A percentile compares a stretch with the other conserved stretches of the same genome.
These are phyloP conservation scores for Penicillium steckii DNA, from an alignment of 495 filamentous ascomycete species.

Conservation along the genomic window DNA sequence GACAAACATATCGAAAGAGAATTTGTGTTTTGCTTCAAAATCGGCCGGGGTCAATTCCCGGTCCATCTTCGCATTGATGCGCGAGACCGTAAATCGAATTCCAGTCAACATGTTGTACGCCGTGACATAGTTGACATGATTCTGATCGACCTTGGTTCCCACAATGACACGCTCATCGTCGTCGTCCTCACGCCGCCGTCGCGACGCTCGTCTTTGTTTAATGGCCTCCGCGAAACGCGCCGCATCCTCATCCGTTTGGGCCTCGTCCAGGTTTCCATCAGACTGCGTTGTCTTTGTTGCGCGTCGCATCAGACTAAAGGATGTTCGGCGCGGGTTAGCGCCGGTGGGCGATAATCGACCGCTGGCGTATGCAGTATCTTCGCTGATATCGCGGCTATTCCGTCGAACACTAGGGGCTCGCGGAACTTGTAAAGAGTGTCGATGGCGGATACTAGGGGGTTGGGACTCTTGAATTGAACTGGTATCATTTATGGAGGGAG, in stretches of 20 bases:
- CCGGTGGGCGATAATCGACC: slow-evolving; percentile 84
- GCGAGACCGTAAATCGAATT: slow-evolving; percentile 93
- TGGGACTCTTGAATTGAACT: slow-evolving; percentile 43
- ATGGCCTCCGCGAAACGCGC: slow-evolving; percentile 90
- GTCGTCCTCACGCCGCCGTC: slow-evolving; percentile 79
- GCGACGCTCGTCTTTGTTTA: slow-evolving; percentile 81
- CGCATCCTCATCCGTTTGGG: slow-evolving; percentile 85
- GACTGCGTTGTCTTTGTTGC: slow-evolving; percentile 83
- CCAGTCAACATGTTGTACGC: slow-evolving; percentile 99
- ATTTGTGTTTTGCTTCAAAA: slow-evolving; percentile 91
- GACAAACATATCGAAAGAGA: slow-evolving; percentile 93
- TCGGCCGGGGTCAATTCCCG: slow-evolving; percentile 83
- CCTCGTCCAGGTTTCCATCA: slow-evolving; percentile 77
- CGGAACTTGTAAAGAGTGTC: slow-evolving; percentile 88
- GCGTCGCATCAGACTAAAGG: slow-evolving; percentile 74
- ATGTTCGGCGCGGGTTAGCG: slow-evolving; percentile 67
- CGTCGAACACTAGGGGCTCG: slow-evolving; percentile 51
- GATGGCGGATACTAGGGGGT: slow-evolving; percentile 62
- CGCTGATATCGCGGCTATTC: slow-evolving; percentile 54
- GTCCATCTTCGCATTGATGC: slow-evolving; percentile 96
- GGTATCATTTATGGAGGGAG: slow-evolving; percentile 46
- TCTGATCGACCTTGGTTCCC: slow-evolving; percentile 97
- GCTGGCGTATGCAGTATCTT: slow-evolving; percentile 65
- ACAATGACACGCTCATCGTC: slow-evolving; percentile 93
- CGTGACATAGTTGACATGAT: slow-evolving; percentile 95